Evolutionary conservation across 106 monocot genomes (phyloP), one percentile per base, ranked within the genome.

Genomic region (Chionographis japonica): DNA sequence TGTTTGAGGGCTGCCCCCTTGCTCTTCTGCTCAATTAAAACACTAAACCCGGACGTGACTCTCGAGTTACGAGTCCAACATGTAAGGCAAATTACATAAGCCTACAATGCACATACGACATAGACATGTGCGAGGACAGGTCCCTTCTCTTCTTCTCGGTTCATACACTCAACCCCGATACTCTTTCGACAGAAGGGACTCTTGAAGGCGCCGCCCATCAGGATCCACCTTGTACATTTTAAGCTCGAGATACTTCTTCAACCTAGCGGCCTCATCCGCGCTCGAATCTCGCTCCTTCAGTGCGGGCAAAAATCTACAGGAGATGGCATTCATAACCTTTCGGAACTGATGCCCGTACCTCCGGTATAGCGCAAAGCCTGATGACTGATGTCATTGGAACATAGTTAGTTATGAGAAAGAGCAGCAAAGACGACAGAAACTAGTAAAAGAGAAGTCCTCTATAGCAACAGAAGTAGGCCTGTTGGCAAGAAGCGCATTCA

Each of bases 301-400:
- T 20, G 75, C 72, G 40, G 86, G 84, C 68, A 97, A 65, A 77
- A 87, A 87, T 18, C 52, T 51, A 7, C 27, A n/a, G 0, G 78
- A 77, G 13, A 97, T 79, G 53, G 74, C 61, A 41, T 77, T 65
- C 39, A 97, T 54, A 4, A 97, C 73, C 65, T 97, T 92, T 64
- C 43, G 62, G 50, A 97, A 92, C 68, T 97, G 97, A n/a, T 41
- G 56, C 59, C 62, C 76, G 56, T 97, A 97, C 61, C 63, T 89
- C 27, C 53, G 61, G 35, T 61, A 69, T 27, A 97, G 74, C 16
- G 82, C 84, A 69, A 86, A 89, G 38, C 97, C 89, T 68, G 97
- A 85, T 82, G 89, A 85, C 97, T 95, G 77, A 43, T 41, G 50
- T 14, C 39, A 71, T 6, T 46, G 46, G 35, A 56, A 15, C 75